Conservation (phyloP, 208 protist species). For the Trypanosomatidae sp. region DNA sequence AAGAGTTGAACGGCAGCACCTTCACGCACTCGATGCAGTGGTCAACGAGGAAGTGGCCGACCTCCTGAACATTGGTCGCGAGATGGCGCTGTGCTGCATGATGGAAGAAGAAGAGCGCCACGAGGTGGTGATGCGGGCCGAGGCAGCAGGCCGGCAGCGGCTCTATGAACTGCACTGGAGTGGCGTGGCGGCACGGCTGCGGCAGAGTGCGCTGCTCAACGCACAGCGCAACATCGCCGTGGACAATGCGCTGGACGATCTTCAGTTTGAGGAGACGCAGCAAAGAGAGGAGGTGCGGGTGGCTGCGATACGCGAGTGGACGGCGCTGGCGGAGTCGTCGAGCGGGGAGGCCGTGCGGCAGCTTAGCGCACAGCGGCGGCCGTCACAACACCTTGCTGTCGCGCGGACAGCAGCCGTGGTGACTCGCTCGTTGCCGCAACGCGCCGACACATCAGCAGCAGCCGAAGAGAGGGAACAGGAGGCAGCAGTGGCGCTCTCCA, state of each 20-base stretch:
- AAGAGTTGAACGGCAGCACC: slow-evolving; percentile 7
- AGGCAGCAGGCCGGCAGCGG: slow-evolving; percentile 15
- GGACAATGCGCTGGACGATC: slow-evolving; percentile 9
- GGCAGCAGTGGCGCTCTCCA: too few species aligned
- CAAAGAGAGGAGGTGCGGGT: slow-evolving; percentile 16
- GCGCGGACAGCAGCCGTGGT: background rate
- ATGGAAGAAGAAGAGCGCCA: slow-evolving; percentile 19
- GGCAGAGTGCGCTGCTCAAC: slow-evolving; percentile 14
- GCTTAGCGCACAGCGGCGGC: background rate
- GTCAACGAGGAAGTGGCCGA: slow-evolving; percentile 2
- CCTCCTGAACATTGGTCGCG: slow-evolving; percentile 13
- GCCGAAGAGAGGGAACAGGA: too few species aligned
- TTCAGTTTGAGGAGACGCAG: slow-evolving; percentile 15
- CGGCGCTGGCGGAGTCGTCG: slow-evolving; percentile 10
- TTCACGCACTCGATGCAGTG: too few species aligned
- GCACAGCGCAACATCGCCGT: background rate
- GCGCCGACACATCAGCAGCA: too few species aligned
- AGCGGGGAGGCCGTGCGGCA: background rate
- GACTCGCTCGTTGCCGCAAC: too few species aligned
- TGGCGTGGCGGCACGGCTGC: slow-evolving; percentile 23
- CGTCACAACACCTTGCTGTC: background rate
- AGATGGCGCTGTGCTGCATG: slow-evolving; percentile 18
- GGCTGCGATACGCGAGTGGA: slow-evolving; percentile 17
- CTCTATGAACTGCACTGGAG: slow-evolving; percentile 19
- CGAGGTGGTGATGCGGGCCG: slow-evolving; percentile 13